Evolutionary conservation across 192 early-diverging fungal species (phyloP), one percentile per base, ranked within the genome.

Genomic region (Backusella tuberculispora): DNA sequence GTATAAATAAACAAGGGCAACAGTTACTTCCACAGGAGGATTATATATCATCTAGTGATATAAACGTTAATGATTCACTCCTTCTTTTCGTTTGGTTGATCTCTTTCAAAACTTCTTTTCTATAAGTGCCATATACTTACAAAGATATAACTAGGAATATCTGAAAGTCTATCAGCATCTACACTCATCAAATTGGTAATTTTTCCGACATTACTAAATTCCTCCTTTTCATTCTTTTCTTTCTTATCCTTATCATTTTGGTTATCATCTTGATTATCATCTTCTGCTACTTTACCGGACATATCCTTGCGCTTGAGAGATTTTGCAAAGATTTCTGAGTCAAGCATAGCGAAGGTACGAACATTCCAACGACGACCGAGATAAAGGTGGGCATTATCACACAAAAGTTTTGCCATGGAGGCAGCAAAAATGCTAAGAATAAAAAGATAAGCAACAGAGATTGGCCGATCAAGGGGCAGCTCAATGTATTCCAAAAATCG

Each of bases 131-230:
- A 14, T 19, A 1, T 12, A 70, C 74, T 76, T 76, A 89, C 85
- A 56, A 88, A 83, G 29, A 90, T 69, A 73, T 90, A 89, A 24
- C 85, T 78, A 0, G 82, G 76, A n/a, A 88, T 77, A 24, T 87
- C 81, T 6, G 84, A 75, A 4, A 95, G 70, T 64, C 88, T 87
- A 21, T 85, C 81, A 37, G 92, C 82, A 56, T 95, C 94, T 5
- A 91, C 87, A 10, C 91, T 86, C 82, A 93, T 91, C 74, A 94
- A 73, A 77, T 91, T 92, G 14, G 91, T 90, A 48, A 93, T 88
- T 80, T 89, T 90, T 45, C 92, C 92, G 17, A 87, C 85, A 73
- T 78, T 38, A 26, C 78, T 77, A 4, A 83, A 78, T 0, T 80
- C 71, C 15, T 77, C 44, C 1, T 76, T n/a, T 38, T 47, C 78